A percentile compares a stretch with the other conserved stretches of the same genome.
These are phyloP conservation scores for Sugiyamaella sp. DNA, from an alignment of 1,139 yeast species.

Conservation along the genomic window DNA sequence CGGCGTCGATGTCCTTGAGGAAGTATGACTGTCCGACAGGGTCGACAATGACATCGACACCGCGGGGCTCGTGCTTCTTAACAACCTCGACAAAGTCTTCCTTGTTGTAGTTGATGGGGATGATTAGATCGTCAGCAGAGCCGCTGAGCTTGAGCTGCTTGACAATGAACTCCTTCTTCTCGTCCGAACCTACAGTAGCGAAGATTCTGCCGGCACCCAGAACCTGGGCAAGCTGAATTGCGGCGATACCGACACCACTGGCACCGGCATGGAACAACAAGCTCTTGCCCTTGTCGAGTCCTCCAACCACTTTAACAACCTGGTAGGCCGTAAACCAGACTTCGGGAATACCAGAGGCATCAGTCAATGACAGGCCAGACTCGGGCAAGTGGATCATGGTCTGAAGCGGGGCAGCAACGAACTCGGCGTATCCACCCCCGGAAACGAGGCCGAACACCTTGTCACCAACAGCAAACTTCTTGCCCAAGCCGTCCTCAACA, in stretches of 20 bases:
- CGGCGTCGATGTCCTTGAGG: constrained; percentile 31
- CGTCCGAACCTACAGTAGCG: constrained; percentile 40
- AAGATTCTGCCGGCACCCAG: constrained; percentile 42
- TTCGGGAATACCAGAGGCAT: constrained; percentile 44
- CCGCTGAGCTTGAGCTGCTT: constrained; percentile 27
- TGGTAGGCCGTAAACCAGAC: constrained; percentile 46
- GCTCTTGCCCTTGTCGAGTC: constrained; percentile 35
- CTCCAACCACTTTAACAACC: constrained; percentile 38
- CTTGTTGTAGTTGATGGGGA: constrained; percentile 39
- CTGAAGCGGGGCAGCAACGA: constrained; percentile 36
- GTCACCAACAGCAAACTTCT: constrained; percentile 39
- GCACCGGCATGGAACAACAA: constrained; percentile 44
- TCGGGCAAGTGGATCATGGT: constrained; percentile 37
- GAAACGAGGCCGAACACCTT: constrained; percentile 42
- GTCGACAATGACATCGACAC: constrained; percentile 42
- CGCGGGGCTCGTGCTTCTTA: constrained; percentile 32
- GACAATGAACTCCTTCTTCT: constrained; percentile 33
- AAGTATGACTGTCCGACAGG: constrained; percentile 42
- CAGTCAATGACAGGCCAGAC: constrained; percentile 30
- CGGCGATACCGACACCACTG: constrained; percentile 43
- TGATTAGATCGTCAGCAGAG: constrained; percentile 32
- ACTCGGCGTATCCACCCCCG: constrained; percentile 47
- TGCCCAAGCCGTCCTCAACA: constrained; percentile 19
- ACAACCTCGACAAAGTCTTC: constrained; percentile 36
- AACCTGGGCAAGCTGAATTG: constrained; percentile 43